A percentile compares a stretch with the other conserved stretches of the same genome.
Conservation (phyloP, 768 basidiomycete genomes). For the Tricholoma sp. region DNA sequence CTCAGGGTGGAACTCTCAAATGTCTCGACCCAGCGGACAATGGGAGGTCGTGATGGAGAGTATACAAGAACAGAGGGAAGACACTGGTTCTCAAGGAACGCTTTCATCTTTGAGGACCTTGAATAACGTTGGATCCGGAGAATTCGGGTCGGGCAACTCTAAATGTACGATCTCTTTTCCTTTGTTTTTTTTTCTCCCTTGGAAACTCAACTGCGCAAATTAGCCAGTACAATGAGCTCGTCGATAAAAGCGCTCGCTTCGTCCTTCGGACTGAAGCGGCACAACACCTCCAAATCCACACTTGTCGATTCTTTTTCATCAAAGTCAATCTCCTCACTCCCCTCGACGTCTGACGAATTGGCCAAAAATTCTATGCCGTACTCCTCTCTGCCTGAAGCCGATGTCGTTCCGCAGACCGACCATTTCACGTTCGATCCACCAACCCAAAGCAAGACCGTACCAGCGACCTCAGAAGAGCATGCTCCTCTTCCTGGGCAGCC, state of each 20-base stretch:
- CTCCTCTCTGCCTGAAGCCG: slow-evolving; percentile 31
- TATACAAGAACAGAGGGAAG: slow-evolving; percentile 61
- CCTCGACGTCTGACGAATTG: slow-evolving; percentile 32
- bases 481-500: slow-evolving; percentile 58
- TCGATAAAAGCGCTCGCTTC: slow-evolving; percentile 76
- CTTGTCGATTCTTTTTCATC: slow-evolving; percentile 12
- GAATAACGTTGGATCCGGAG: slow-evolving; percentile 38
- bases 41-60: slow-evolving; percentile 89
- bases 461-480: slow-evolving; percentile 20
- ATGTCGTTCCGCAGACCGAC: slow-evolving; percentile 38
- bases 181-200: slow-evolving; percentile 1
- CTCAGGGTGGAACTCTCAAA: slow-evolving; percentile 15
- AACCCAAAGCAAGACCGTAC: neutral
- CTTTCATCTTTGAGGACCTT: slow-evolving; percentile 42
- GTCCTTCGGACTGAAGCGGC: slow-evolving; percentile 67
- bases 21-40: slow-evolving; percentile 66
- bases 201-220: slow-evolving; percentile 9
- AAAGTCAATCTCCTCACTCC: slow-evolving; percentile 19
- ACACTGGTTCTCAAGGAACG: slow-evolving; percentile 45
- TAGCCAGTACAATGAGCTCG: slow-evolving; percentile 60
- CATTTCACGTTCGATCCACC: slow-evolving; percentile 42
- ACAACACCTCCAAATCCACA: slow-evolving; percentile 25
- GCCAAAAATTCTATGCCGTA: slow-evolving; percentile 38
- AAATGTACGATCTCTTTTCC: slow-evolving; percentile 42
- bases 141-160: slow-evolving; percentile 68